These are phyloP conservation scores for Phylloboletellus chloephorus DNA, from an alignment of 1,284 basidiomycete species.

Conservation along the genomic window DNA sequence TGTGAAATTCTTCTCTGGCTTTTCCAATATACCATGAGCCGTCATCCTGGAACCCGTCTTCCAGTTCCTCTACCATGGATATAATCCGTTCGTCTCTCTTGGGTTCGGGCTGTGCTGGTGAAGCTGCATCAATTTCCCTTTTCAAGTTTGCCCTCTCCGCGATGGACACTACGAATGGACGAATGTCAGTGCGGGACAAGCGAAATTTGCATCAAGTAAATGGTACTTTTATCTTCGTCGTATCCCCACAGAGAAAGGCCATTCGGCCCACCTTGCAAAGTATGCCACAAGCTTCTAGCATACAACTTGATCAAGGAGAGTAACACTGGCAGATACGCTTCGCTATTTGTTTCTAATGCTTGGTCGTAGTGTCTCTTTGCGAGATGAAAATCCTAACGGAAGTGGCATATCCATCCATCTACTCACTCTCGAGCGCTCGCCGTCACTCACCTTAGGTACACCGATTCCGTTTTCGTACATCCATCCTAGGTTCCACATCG, in stretches of 20 bases:
- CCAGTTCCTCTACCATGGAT: constrained; percentile 17
- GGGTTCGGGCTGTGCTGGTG: constrained; percentile 18
- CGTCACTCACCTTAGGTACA: constrained; percentile 63
- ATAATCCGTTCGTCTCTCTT: constrained; percentile 26
- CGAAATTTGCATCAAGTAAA: neutral
- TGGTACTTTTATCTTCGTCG: constrained; percentile 43
- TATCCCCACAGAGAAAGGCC: constrained; percentile 59
- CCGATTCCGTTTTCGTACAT: constrained; percentile 98
- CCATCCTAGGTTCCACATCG: constrained; percentile 98
- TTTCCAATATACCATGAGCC: constrained; percentile 75
- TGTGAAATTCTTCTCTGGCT: constrained; percentile 67
- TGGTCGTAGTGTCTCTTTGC: constrained; percentile 96
- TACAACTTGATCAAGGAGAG: constrained; percentile 84
- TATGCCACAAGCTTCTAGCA: constrained; percentile 78
- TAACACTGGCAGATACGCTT: constrained; percentile 85
- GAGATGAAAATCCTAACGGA: constrained; percentile 84
- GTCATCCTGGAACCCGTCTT: constrained; percentile 41
- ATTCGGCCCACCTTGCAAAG: constrained; percentile 60
- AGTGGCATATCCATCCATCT: neutral
- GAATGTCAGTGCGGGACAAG: constrained; percentile 9
- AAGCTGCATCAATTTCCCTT: constrained; percentile 25
- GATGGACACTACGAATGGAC: constrained; percentile 21
- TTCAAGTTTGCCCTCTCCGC: constrained; percentile 20
- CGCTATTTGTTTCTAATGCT: constrained; percentile 79
- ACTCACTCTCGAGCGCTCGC: neutral